A percentile compares a stretch with the other conserved stretches of the same genome.
phyloP scores from a whole-genome alignment of 768 basidiomycete species.

The Suillus discolor region DNA sequence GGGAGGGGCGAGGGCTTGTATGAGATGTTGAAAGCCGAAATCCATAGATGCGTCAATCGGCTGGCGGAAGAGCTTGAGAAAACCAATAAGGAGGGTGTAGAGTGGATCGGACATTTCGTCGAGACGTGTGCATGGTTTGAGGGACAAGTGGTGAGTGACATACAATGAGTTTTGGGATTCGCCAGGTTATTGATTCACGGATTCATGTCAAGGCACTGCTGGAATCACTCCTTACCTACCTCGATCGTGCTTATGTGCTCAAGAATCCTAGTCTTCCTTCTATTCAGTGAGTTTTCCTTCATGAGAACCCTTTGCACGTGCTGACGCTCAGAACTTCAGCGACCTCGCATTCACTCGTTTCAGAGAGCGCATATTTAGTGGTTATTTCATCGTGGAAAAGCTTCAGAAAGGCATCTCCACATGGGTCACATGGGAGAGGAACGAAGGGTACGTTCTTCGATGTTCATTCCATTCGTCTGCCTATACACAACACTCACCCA shows the following conservation, averaged over 20 bases:
- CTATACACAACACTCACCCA: not conserved
- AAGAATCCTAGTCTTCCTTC: conserved; percentile 38
- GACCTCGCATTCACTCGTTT: conserved; percentile 63
- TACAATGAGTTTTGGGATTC: not conserved
- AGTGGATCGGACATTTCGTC: conserved; percentile 64
- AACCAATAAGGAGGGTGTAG: conserved; percentile 33
- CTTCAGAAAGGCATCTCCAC: conserved; percentile 47
- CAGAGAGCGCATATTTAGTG: conserved; percentile 50
- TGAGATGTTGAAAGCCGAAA: conserved; percentile 54
- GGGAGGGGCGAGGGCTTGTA: conserved; percentile 62
- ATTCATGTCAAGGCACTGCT: conserved; percentile 49
- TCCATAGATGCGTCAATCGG: conserved; percentile 54
- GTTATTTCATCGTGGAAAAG: conserved; percentile 42
- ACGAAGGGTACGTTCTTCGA: conserved; percentile 32
- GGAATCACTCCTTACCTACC: conserved; percentile 64
- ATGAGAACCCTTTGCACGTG: conserved; percentile 4
- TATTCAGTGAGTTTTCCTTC: conserved; percentile 45
- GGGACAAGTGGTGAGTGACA: conserved; percentile 55
- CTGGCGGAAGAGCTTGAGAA: conserved; percentile 42
- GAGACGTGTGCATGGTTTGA: conserved; percentile 65
- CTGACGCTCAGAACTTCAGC: conserved; percentile 34
- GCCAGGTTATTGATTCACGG: conserved; percentile 6
- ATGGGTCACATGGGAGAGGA: conserved; percentile 62
- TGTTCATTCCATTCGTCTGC: conserved; percentile 9
- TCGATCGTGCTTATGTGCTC: conserved; percentile 68